Percentiles rank a stretch among this genome's conserved stretches.
Evolutionary conservation across 1,284 basidiomycete species (phyloP).

Genomic region (Apiotrichum montevideense): DNA sequence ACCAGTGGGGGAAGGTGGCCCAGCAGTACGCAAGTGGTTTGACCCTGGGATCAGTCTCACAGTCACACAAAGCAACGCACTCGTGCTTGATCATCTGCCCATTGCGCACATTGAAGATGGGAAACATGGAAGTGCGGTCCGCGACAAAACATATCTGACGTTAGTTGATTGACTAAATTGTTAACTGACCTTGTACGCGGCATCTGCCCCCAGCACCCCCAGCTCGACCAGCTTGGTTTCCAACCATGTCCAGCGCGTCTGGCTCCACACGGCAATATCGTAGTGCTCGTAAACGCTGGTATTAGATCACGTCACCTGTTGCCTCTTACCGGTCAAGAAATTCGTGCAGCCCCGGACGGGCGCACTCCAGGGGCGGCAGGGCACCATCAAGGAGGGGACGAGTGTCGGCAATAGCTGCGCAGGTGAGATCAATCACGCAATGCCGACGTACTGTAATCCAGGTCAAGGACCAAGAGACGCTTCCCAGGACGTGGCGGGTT

Average conservation of each 20-base stretch:
- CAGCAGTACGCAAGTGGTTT: constrained; percentile 81
- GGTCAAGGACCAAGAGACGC: constrained; percentile 73
- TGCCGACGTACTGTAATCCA: constrained; percentile 69
- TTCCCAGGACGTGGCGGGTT: constrained; percentile 69
- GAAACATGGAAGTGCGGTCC: constrained; percentile 84
- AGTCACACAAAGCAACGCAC: constrained; percentile 17
- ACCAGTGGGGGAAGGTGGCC: constrained; percentile 77
- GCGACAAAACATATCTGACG: constrained; percentile 54
- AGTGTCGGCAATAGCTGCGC: constrained; percentile 69
- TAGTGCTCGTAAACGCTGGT: constrained; percentile 65
- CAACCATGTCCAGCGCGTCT: constrained; percentile 83
- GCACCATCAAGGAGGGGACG: constrained; percentile 71
- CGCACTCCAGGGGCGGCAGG: constrained; percentile 70
- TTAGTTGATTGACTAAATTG: background rate
- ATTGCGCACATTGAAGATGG: constrained; percentile 61
- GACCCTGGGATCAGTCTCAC: constrained; percentile 48
- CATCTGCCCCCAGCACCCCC: constrained; percentile 65
- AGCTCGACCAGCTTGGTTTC: constrained; percentile 85
- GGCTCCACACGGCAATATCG: constrained; percentile 76
- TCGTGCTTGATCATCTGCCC: constrained; percentile 70
- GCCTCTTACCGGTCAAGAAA: constrained; percentile 53
- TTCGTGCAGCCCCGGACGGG: constrained; percentile 73
- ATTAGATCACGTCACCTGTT: constrained; percentile 15
- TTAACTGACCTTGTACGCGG: constrained; percentile 60
- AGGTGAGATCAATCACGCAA: background rate